Conservation (phyloP, 805 yeast genomes). For the Isabelozyma gotoi region DNA sequence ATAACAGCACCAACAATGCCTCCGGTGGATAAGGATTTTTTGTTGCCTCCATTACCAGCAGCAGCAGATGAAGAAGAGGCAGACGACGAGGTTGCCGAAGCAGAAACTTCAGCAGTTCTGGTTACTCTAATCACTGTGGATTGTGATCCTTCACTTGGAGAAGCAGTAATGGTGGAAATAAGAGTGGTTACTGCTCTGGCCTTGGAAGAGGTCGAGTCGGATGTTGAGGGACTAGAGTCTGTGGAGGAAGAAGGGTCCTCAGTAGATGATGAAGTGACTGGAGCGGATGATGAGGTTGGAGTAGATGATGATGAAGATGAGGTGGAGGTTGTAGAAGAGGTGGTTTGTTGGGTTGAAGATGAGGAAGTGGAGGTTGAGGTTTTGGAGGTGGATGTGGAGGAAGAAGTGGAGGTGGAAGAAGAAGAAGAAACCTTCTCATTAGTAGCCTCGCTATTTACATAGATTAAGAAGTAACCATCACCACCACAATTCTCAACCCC, state of each 20-base stretch:
- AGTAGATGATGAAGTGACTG: constrained; percentile 10
- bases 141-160: constrained; percentile 4
- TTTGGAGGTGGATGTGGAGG: constrained; percentile 6
- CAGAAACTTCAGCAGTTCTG: constrained; percentile 1
- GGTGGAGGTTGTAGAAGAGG: constrained; percentile 4
- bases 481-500: constrained; percentile 42
- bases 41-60: constrained; percentile 5
- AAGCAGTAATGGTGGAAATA: constrained; percentile 3
- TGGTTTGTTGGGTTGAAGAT: no score
- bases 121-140: constrained; percentile 5
- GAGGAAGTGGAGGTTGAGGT: constrained; percentile 10
- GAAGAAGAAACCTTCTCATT: constrained; percentile 11
- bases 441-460: constrained; percentile 21
- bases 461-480: constrained; percentile 29
- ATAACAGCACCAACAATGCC: constrained; percentile 44
- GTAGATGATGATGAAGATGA: constrained; percentile 6
- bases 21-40: constrained; percentile 31
- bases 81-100: constrained; percentile 13
- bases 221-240: constrained; percentile 2
- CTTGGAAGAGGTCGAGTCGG: constrained; percentile 10
- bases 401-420: constrained; percentile 6
- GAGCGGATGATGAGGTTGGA: constrained; percentile 2
- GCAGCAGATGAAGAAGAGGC: constrained; percentile 18
- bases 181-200: constrained; percentile 1
- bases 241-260: constrained; percentile 7